These are phyloP conservation scores for Staphylotrichum tortipilum DNA, from an alignment of 495 filamentous ascomycete genomes.

Conservation along the genomic window DNA sequence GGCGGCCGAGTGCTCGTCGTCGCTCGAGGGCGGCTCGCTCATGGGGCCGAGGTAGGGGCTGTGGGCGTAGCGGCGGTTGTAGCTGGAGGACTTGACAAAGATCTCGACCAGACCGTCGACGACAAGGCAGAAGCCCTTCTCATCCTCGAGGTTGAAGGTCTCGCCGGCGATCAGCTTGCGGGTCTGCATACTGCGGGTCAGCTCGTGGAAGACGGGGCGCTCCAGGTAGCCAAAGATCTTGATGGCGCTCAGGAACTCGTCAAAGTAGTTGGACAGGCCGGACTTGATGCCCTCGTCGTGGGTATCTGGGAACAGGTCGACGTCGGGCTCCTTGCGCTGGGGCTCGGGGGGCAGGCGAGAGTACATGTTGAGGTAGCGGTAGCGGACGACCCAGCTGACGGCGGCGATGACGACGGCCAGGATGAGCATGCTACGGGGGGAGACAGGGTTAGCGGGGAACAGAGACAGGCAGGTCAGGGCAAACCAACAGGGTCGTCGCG, in stretches of 20 bases:
- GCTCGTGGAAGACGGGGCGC: slow-evolving; percentile 91
- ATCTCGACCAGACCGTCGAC: slow-evolving; percentile 97
- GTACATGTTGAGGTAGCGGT: slow-evolving; percentile 93
- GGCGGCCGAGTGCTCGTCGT: slow-evolving; percentile 49
- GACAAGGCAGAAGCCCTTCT: slow-evolving; percentile 95
- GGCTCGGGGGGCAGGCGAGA: slow-evolving; percentile 85
- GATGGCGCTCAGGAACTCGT: slow-evolving; percentile 98
- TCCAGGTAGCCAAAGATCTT: slow-evolving; percentile 98
- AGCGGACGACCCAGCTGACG: slow-evolving; percentile 85
- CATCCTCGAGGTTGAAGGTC: slow-evolving; percentile 88
- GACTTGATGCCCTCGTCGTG: slow-evolving; percentile 86
- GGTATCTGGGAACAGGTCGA: slow-evolving; percentile 88
- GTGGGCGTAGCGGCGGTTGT: slow-evolving; percentile 30
- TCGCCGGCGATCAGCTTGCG: slow-evolving; percentile 92
- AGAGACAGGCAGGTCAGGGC: too few species aligned
- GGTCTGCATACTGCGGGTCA: slow-evolving; percentile 97
- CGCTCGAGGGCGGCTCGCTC: slow-evolving; percentile 47
- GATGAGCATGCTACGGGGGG: slow-evolving; percentile 58
- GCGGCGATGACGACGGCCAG: slow-evolving; percentile 65
- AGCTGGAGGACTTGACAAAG: slow-evolving; percentile 83
- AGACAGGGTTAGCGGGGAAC: not conserved
- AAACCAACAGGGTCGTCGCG: slow-evolving; percentile 77
- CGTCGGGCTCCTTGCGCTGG: slow-evolving; percentile 87
- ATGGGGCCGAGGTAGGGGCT: slow-evolving; percentile 10
- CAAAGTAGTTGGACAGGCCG: slow-evolving; percentile 86